These are phyloP conservation scores for Rusavskia elegans DNA, from an alignment of 495 filamentous ascomycete species.

Conservation along the genomic window DNA sequence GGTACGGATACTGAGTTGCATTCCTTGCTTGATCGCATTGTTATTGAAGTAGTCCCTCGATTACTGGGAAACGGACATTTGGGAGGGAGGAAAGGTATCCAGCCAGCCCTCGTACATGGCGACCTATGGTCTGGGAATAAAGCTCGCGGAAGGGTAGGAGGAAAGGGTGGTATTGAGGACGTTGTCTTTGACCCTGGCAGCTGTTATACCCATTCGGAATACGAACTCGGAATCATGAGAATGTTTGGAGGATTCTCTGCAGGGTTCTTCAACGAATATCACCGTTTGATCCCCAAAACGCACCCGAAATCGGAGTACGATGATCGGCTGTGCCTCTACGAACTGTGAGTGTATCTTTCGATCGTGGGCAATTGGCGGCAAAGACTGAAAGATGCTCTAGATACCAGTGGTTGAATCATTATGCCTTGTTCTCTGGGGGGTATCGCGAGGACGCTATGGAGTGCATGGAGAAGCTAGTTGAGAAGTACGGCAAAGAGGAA, in stretches of 20 bases:
- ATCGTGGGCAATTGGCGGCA: not conserved
- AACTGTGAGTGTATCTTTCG: slow-evolving; percentile 37
- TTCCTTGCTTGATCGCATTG: slow-evolving; percentile 46
- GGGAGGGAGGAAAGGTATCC: not conserved
- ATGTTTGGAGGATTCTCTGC: slow-evolving; percentile 87
- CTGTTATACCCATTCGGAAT: slow-evolving; percentile 73
- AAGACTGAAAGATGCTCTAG: not conserved
- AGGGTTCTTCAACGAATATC: slow-evolving; percentile 53
- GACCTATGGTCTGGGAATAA: slow-evolving; percentile 42
- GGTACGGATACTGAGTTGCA: slow-evolving; percentile 46
- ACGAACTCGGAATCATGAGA: slow-evolving; percentile 80
- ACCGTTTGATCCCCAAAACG: slow-evolving; percentile 53
- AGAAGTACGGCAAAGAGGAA: not conserved
- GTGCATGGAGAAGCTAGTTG: slow-evolving; percentile 1
- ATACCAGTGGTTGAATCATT: slow-evolving; percentile 3
- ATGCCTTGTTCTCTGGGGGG: slow-evolving; percentile 1
- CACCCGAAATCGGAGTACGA: slow-evolving; percentile 75
- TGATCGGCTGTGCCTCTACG: slow-evolving; percentile 64
- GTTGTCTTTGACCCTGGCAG: slow-evolving; percentile 71
- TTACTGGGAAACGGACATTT: not conserved
- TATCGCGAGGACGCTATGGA: not conserved
- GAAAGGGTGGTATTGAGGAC: slow-evolving; percentile 42
- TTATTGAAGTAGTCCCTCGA: slow-evolving; percentile 35
- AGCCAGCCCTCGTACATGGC: not conserved
- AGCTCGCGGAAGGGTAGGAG: slow-evolving; percentile 43